Evolutionary conservation across 805 yeast species (phyloP), one percentile per base, ranked within the genome.

Genomic region (Starmerella tilneyi): DNA sequence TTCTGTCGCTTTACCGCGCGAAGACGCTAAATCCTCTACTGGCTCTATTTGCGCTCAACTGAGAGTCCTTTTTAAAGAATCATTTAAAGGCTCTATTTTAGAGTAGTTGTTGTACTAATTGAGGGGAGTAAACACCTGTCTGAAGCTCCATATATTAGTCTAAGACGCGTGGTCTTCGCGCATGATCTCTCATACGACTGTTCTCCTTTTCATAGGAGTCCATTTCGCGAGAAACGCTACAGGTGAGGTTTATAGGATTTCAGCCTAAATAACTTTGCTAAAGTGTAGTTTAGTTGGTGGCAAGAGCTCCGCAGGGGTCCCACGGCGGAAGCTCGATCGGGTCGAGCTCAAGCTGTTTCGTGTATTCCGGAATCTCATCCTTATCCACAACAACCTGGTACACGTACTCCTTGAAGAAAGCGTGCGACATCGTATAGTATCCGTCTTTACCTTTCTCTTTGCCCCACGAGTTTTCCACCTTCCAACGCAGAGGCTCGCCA

Each of bases 381-480:
- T 67, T 58, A 52, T 75, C 78, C 37, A 75, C 78, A 33, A 79
- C 84, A 41, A 78, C 73, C 67, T 80, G 86, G 64, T 73, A 79
- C 39, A 81, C 82, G 60, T 78, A 81, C 60, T 81, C 83, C 62
- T 78, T 75, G 62, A 81, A 78, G 66, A 81, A 81, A 46, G 74
- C 76, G 58, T 80, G 84, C 37, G 81, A 73, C 85, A 81, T 78
- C 43, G 76, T 70, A 57, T 75, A 78, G 60, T 73, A 75, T 2
- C 88, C 88, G 48, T 79, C 78, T 40, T 67, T 65, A 46, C 88
- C 88, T 13, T 72, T 64, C 46, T 75, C 79, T 46, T 73, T 71
- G 51, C 86, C 84, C 86, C 86, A 81, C 9, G 84, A 78, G 65
- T 81, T 81, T 62, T 80, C 85, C 32, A 81, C 85, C 57, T 79